Evolutionary conservation across 495 filamentous ascomycete genomes (phyloP), one percentile per base, ranked within the genome.

Genomic region (Massariosphaeria phaeospora): DNA sequence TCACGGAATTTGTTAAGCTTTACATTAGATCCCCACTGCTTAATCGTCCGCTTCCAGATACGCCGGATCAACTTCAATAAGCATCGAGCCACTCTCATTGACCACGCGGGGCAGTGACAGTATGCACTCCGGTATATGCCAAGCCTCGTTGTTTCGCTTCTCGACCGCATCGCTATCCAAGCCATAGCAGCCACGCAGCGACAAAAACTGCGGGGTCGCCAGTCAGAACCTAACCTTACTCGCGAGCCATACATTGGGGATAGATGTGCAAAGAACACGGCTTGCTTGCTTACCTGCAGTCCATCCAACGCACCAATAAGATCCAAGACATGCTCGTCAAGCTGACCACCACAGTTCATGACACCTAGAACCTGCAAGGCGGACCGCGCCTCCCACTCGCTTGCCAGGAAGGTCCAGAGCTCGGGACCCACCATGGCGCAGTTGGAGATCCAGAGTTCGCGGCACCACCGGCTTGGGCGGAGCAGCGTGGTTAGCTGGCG

Each of bases 241-340:
- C n/a, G n/a, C n/a, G n/a, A n/a, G n/a, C n/a, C n/a, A n/a, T n/a
- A n/a, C n/a, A n/a, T n/a, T n/a, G n/a, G n/a, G n/a, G n/a, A n/a
- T n/a, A n/a, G n/a, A n/a, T n/a, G n/a, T n/a, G n/a, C n/a, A n/a
- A n/a, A n/a, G n/a, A n/a, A n/a, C n/a, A n/a, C n/a, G n/a, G n/a
- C n/a, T n/a, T n/a, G n/a, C n/a, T n/a, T n/a, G 20, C 62, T 43
- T 55, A 67, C 65, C 59, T 59, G 40, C 31, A 67, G 41, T 0
- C 48, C 35, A 1, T 25, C 33, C 15, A 67, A 23, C 15, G 15
- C 38, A 8, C 56, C 46, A 26, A 67, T 59, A 27, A 57, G 33
- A 27, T 55, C 46, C 15, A 64, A 18, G n/a, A 44, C 49, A 12
- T 59, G 33, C 35, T 61, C 59, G 23, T 59, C 49, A 7, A 66